phyloP scores from a whole-genome alignment of 306 rosid genomes.

The Fragaria iinumae region DNA sequence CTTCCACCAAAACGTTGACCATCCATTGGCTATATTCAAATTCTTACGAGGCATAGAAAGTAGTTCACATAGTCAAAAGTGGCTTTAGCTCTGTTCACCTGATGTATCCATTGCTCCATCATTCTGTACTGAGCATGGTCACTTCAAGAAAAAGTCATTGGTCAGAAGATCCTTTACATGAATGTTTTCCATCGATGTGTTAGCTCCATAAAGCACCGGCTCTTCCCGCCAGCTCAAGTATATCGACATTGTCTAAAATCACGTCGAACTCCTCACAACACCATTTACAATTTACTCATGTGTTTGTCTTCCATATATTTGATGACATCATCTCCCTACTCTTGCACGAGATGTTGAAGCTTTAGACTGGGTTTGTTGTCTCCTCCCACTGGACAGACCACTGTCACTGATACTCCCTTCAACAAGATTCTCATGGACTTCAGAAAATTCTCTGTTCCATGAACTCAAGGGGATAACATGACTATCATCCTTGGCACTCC shows the following conservation, averaged over 20 bases:
- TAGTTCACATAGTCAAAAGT: not conserved
- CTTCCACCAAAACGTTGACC: not conserved
- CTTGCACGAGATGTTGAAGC: slow-evolving; percentile 42
- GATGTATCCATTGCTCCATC: not conserved
- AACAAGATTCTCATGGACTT: slow-evolving; percentile 48
- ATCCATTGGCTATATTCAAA: slow-evolving; percentile 1
- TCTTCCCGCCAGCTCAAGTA: slow-evolving; percentile 11
- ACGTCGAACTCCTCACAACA: slow-evolving; percentile 14
- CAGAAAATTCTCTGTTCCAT: slow-evolving; percentile 69
- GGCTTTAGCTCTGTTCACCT: slow-evolving; percentile 1
- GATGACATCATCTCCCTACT: slow-evolving; percentile 35
- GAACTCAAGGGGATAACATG: slow-evolving; percentile 66
- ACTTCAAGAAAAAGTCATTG: not conserved
- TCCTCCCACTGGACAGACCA: slow-evolving; percentile 52
- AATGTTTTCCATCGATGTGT: not conserved
- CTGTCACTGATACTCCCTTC: slow-evolving; percentile 93
- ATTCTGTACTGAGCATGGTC: slow-evolving; percentile 9
- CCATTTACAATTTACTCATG: slow-evolving; percentile 11
- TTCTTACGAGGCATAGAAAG: slow-evolving; percentile 5
- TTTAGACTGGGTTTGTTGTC: slow-evolving; percentile 53
- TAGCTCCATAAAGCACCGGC: slow-evolving; percentile 11
- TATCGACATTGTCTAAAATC: slow-evolving; percentile 23
- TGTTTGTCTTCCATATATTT: slow-evolving; percentile 6
- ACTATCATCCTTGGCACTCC: slow-evolving; percentile 73
- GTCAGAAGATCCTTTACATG: slow-evolving; percentile 14